Evolutionary conservation across 1,284 basidiomycete genomes (phyloP).

Genomic region (Puccinia coronata): DNA sequence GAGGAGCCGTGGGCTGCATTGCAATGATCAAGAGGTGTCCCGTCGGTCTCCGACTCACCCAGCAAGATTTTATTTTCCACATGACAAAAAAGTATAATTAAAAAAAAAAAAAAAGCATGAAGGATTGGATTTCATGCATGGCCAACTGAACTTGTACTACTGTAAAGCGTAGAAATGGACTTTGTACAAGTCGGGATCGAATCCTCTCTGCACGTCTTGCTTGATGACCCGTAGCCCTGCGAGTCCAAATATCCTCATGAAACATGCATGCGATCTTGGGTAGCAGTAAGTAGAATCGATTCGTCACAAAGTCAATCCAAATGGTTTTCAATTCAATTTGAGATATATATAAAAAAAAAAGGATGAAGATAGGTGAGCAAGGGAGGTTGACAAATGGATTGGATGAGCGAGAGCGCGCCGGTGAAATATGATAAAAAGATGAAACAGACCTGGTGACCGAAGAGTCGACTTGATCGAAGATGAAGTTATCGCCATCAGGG

Average conservation of each 20-base stretch:
- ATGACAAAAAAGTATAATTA: too few species aligned
- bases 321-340: too few species aligned
- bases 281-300: too few species aligned
- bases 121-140: background rate
- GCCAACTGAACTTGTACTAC: background rate
- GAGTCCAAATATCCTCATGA: conserved; percentile 17
- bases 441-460: conserved; percentile 73
- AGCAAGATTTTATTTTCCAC: too few species aligned
- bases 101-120: too few species aligned
- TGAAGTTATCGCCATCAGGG: conserved; percentile 64
- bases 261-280: conserved; percentile 32
- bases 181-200: conserved; percentile 27
- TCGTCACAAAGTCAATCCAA: too few species aligned
- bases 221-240: conserved; percentile 28
- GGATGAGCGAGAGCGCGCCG: too few species aligned
- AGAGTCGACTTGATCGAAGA: conserved; percentile 82
- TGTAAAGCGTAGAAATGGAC: conserved; percentile 46
- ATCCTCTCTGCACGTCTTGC: conserved; percentile 42
- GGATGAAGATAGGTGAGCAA: background rate
- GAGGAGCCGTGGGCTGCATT: too few species aligned
- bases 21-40: too few species aligned
- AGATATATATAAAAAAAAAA: conserved; percentile 6
- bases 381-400: too few species aligned
- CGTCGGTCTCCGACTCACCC: too few species aligned
- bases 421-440: background rate